Base-by-base conservation (phyloP, 352 stramenopile species). In the Pythium utonaiense region DNA sequence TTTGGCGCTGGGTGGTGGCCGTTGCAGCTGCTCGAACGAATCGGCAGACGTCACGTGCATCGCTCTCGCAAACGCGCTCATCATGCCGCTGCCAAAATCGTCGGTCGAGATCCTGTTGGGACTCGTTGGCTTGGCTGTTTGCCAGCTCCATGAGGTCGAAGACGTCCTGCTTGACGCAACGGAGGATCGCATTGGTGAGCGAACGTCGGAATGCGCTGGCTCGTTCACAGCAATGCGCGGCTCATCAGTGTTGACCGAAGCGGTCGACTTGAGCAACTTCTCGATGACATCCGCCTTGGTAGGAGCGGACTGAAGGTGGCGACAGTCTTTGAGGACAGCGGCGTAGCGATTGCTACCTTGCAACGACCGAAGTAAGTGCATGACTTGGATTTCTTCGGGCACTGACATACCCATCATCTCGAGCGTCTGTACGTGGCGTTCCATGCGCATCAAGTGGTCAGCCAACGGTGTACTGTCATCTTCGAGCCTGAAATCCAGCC, bases 301-400 rank as follows among this genome's bases (percentile, higher is more conserved):
- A 6, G 40, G 40, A 28, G 30, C 27, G 4, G 25, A 62, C 1
- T 25, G 49, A 17, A 33, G 47, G 41, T 21, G 24, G n/a, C 38
- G 52, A 44, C 33, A 21, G 10, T 60, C 53, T 31, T 52, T n/a
- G 24, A 52, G 25, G 1, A 52, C 40, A 24, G 36, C n/a, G 9
- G 19, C 25, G 25, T 34, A 61, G 24, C 36, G 60, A 45, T 40
- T 44, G 19, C 48, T 41, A 4, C 52, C 36, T 27, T 53, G 51
- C n/a, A 69, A 50, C 12, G 64, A 70, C 0, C 40, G 41, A 9
- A 70, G 36, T 14, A 70, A 30, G 16, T 62, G 19, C 47, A 66
- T 33, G 40, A 41, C 40, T 34, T 70, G 64, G 1, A 70, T 34
- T 4, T 62, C 33, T 14, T 70, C 64, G 0, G 36, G 33, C 8